Evolutionary conservation across 495 filamentous ascomycete species (phyloP).

Genomic region (Xylona heveae): DNA sequence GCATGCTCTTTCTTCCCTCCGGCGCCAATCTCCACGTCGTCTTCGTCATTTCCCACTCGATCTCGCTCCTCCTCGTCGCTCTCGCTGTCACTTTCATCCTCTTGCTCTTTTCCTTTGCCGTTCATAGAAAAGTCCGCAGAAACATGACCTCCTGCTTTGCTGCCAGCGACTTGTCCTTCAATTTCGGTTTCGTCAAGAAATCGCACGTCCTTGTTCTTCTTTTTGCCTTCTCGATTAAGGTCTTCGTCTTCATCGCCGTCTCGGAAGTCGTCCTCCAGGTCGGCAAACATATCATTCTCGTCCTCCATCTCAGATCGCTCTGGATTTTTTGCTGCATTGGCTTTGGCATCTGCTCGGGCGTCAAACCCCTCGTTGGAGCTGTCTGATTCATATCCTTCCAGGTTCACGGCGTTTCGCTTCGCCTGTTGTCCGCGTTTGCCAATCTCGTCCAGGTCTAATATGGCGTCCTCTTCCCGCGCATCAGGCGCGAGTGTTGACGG

Average conservation of each 20-base stretch:
- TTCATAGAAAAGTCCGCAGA: slow-evolving; percentile 29
- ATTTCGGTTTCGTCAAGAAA: slow-evolving; percentile 64
- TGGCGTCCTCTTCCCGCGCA: slow-evolving; percentile 54
- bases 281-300: slow-evolving; percentile 84
- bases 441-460: slow-evolving; percentile 82
- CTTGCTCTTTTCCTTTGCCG: slow-evolving; percentile 7
- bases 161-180: slow-evolving; percentile 58
- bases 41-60: slow-evolving; percentile 40
- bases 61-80: slow-evolving; percentile 52
- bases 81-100: slow-evolving; percentile 33
- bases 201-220: slow-evolving; percentile 48
- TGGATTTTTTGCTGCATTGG: slow-evolving; percentile 22
- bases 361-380: slow-evolving; percentile 83
- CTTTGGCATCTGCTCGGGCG: slow-evolving; percentile 36
- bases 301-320: slow-evolving; percentile 35
- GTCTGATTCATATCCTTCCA: slow-evolving; percentile 93
- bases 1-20: slow-evolving; percentile 85
- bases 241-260: slow-evolving; percentile 28
- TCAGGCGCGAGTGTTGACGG: slow-evolving; percentile 72
- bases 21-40: slow-evolving; percentile 72
- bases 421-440: slow-evolving; percentile 54
- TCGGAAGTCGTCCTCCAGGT: slow-evolving; percentile 36
- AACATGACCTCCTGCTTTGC: slow-evolving; percentile 50
- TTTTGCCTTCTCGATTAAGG: slow-evolving; percentile 29
- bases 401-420: slow-evolving; percentile 80